Evolutionary conservation across 1,139 yeast species (phyloP).

Genomic region (Sugiyamaella neomexicana): DNA sequence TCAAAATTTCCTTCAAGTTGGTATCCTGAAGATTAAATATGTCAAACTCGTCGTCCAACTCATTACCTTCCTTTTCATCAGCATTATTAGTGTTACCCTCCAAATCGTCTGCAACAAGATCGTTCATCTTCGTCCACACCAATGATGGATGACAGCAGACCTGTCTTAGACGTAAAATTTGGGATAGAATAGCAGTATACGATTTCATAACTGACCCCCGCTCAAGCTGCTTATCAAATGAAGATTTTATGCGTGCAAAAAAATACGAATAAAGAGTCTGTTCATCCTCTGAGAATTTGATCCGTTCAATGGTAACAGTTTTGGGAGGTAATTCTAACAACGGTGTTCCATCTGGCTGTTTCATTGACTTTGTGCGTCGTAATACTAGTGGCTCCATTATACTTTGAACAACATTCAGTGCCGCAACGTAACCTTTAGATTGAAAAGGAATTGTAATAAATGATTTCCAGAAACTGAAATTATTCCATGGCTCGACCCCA

Average conservation of each 20-base stretch:
- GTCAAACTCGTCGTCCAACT: slow-evolving; percentile 16
- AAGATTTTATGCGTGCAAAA: slow-evolving; percentile 63
- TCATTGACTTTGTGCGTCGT: slow-evolving; percentile 86
- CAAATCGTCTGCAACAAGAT: slow-evolving; percentile 22
- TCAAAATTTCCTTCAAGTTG: slow-evolving; percentile 31
- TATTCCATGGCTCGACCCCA: slow-evolving; percentile 84
- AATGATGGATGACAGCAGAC: slow-evolving; percentile 82
- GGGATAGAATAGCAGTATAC: slow-evolving; percentile 79
- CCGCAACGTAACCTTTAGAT: slow-evolving; percentile 61
- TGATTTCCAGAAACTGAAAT: slow-evolving; percentile 83
- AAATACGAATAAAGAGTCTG: slow-evolving; percentile 66
- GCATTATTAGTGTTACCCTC: slow-evolving; percentile 19
- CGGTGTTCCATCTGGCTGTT: slow-evolving; percentile 67
- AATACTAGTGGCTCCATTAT: slow-evolving; percentile 80
- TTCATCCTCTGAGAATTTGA: slow-evolving; percentile 68
- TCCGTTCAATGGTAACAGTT: slow-evolving; percentile 64
- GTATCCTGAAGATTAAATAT: slow-evolving; percentile 28
- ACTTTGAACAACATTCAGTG: slow-evolving; percentile 80
- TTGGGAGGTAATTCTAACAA: slow-evolving; percentile 78
- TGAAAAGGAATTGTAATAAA: slow-evolving; percentile 86
- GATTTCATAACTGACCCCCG: slow-evolving; percentile 70
- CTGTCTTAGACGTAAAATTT: slow-evolving; percentile 79
- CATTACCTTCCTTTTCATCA: slow-evolving; percentile 17
- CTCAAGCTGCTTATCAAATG: slow-evolving; percentile 63
- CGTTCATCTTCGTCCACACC: slow-evolving; percentile 46